phyloP scores from a whole-genome alignment of 805 yeast species.

The Metschnikowia matae region DNA sequence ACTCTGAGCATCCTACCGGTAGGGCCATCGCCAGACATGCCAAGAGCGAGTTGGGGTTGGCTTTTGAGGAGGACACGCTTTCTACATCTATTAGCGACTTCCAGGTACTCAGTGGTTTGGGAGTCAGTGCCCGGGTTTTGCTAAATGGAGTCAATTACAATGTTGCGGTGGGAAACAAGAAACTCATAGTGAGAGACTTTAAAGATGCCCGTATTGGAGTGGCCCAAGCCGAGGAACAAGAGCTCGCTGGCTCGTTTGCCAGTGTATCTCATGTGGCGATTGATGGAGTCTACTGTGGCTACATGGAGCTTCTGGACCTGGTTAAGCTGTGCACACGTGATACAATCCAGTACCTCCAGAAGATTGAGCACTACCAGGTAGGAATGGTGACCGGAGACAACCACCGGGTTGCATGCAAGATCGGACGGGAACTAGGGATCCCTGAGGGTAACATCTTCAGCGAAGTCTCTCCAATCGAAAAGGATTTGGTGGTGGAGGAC shows the following conservation, averaged over 20 bases:
- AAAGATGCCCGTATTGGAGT: constrained; percentile 11
- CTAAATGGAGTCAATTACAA: constrained; percentile 1
- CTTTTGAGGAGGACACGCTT: constrained; percentile 30
- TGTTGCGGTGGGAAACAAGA: constrained; percentile 48
- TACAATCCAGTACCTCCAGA: constrained; percentile 52
- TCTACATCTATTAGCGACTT: constrained; percentile 30
- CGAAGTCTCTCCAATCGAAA: constrained; percentile 72
- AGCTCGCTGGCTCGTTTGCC: constrained; percentile 23
- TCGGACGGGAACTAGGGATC: constrained; percentile 69
- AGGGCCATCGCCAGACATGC: constrained; percentile 53
- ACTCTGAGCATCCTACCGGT: constrained; percentile 88
- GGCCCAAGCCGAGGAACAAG: constrained; percentile 9
- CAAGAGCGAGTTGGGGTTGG: constrained; percentile 22
- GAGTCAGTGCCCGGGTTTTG: constrained; percentile 37
- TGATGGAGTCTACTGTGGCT: constrained; percentile 58
- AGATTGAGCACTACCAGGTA: constrained; percentile 50
- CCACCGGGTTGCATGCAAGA: constrained; percentile 51
- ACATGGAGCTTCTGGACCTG: constrained; percentile 61
- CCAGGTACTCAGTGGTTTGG: constrained; percentile 41
- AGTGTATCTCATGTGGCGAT: constrained; percentile 58
- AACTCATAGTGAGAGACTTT: constrained; percentile 31
- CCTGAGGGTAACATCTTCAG: constrained; percentile 62
- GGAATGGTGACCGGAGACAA: constrained; percentile 93
- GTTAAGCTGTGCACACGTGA: constrained; percentile 61
- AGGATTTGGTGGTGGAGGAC: constrained; percentile 59